These are phyloP conservation scores for Mycena albidolilacea DNA, from an alignment of 768 basidiomycete genomes.

Conservation along the genomic window DNA sequence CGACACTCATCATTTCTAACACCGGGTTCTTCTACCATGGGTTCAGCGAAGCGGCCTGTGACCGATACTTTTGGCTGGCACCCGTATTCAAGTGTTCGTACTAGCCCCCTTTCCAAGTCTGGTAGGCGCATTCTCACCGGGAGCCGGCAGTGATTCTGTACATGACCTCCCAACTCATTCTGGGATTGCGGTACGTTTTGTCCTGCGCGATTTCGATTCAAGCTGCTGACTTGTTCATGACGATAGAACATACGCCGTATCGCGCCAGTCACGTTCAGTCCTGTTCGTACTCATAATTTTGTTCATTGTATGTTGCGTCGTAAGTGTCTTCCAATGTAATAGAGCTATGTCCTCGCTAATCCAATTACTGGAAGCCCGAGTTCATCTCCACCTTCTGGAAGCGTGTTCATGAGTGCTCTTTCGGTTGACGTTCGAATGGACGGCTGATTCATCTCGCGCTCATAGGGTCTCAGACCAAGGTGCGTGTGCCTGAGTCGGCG, in stretches of 20 bases:
- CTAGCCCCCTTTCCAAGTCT: too few species aligned
- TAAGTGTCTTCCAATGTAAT: too few species aligned
- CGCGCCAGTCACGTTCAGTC: slow-evolving; percentile 24
- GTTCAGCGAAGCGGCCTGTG: slow-evolving; percentile 28
- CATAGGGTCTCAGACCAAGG: too few species aligned
- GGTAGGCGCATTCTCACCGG: not conserved
- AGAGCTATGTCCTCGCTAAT: too few species aligned
- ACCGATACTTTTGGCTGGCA: slow-evolving; percentile 23
- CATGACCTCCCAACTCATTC: slow-evolving; percentile 24
- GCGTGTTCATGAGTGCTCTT: too few species aligned
- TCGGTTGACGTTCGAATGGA: too few species aligned
- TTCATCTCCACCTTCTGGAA: too few species aligned
- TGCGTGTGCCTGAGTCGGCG: too few species aligned
- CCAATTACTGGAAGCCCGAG: too few species aligned
- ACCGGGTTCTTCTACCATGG: slow-evolving; percentile 38
- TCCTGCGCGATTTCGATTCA: too few species aligned
- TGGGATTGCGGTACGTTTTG: slow-evolving; percentile 19
- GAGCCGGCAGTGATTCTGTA: slow-evolving; percentile 18
- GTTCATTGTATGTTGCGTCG: too few species aligned
- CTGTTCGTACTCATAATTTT: not conserved
- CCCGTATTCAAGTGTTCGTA: slow-evolving; percentile 34
- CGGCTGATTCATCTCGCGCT: too few species aligned
- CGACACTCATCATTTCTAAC: slow-evolving; percentile 17
- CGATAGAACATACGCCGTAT: slow-evolving; percentile 33
- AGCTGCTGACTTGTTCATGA: not conserved